Percentiles rank a stretch among this genome's conserved stretches.
Conservation (phyloP, 164 flowering plant species). For the Taxillus chinensis region DNA sequence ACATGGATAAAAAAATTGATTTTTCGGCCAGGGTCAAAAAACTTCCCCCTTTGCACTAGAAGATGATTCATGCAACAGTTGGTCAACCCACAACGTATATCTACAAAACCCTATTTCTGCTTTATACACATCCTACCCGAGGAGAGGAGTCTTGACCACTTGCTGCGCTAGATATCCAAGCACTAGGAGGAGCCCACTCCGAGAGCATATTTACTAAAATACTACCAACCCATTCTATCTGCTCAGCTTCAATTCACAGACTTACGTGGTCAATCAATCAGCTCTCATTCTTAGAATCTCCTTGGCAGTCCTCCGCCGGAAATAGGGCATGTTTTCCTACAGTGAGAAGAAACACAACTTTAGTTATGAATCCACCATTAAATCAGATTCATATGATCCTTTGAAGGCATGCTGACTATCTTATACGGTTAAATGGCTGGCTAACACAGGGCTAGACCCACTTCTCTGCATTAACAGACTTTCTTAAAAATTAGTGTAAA, state of each 20-base stretch:
- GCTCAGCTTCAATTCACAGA: background rate
- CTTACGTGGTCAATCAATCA: constrained; percentile 25
- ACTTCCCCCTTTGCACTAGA: too few relatives aligned
- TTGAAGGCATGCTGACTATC: too few relatives aligned
- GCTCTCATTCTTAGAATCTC: constrained; percentile 81
- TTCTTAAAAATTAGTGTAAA: too few relatives aligned
- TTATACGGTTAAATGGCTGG: background rate
- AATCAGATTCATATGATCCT: too few relatives aligned
- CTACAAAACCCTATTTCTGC: too few relatives aligned
- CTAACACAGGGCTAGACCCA: too few relatives aligned
- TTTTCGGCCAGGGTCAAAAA: too few relatives aligned
- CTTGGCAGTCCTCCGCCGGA: constrained; percentile 70
- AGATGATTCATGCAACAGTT: too few relatives aligned
- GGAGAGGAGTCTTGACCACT: background rate
- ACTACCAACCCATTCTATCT: background rate
- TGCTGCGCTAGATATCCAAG: background rate
- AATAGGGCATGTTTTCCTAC: constrained; percentile 88
- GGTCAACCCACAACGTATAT: too few relatives aligned
- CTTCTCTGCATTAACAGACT: too few relatives aligned
- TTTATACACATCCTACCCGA: too few relatives aligned
- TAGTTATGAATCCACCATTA: background rate
- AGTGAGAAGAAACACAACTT: background rate
- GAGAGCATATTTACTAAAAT: background rate
- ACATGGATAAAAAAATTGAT: too few relatives aligned
- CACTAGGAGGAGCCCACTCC: background rate